These are phyloP conservation scores for Phaseolus coccineus DNA, from an alignment of 331 rosid genomes.

Conservation along the genomic window DNA sequence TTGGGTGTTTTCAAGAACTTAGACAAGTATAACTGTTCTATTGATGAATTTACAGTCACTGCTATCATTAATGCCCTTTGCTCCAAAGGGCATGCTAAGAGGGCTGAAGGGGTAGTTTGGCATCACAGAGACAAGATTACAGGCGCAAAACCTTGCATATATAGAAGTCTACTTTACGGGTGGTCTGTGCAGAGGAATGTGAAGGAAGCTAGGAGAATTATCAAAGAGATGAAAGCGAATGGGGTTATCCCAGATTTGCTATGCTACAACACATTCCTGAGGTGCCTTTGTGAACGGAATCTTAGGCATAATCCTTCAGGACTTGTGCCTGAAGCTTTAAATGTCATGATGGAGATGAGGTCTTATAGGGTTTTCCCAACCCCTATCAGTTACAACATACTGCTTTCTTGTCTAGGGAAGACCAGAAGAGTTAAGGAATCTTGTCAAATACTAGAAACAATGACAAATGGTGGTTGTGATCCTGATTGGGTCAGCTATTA, in stretches of 20 bases:
- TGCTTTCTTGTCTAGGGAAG: slow-evolving; percentile 77
- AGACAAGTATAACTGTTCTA: slow-evolving; percentile 66
- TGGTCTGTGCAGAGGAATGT: slow-evolving; percentile 82
- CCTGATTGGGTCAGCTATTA: slow-evolving; percentile 76
- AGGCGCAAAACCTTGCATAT: slow-evolving; percentile 54
- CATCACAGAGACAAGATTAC: slow-evolving; percentile 78
- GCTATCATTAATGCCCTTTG: slow-evolving; percentile 77
- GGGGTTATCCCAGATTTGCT: slow-evolving; percentile 66
- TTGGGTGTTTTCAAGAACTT: slow-evolving; percentile 87
- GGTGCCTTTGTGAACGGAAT: slow-evolving; percentile 78
- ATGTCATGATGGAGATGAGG: slow-evolving; percentile 91
- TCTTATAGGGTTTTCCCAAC: slow-evolving; percentile 60
- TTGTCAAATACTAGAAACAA: slow-evolving; percentile 64
- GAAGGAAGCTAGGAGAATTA: slow-evolving; percentile 81
- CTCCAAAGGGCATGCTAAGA: slow-evolving; percentile 73
- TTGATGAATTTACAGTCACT: slow-evolving; percentile 63
- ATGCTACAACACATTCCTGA: slow-evolving; percentile 75
- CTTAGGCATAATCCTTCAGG: slow-evolving; percentile 72
- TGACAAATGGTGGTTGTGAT: slow-evolving; percentile 63
- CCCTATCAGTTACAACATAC: slow-evolving; percentile 71
- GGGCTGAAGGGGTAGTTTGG: slow-evolving; percentile 80
- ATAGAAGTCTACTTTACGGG: slow-evolving; percentile 75
- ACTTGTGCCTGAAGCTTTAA: slow-evolving; percentile 82
- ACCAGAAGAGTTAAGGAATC: slow-evolving; percentile 79
- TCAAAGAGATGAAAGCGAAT: slow-evolving; percentile 75